Evolutionary conservation across 2,329 filamentous ascomycete genomes (phyloP), one percentile per base, ranked within the genome.

Genomic region (Cercospora sp.): DNA sequence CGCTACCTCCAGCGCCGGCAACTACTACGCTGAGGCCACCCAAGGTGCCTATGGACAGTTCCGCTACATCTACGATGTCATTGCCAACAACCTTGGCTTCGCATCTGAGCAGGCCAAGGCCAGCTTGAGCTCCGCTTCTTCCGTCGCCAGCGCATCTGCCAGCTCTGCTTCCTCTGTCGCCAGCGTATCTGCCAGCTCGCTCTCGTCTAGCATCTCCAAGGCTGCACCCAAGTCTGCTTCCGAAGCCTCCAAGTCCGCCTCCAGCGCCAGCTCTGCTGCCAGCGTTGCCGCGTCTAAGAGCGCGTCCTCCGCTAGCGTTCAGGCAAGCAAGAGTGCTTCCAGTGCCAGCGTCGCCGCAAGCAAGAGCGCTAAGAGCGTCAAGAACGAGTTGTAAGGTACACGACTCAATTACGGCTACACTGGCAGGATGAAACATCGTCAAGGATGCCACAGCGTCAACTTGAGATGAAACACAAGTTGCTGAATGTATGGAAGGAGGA

Each of bases 11-110:
- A 81, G 78, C 67, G 92, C 90, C 60, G 89, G 89, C 67, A 94
- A 95, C 77, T 82, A 92, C 76, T 94, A 87, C 75, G 89, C 91
- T 65, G 87, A 89, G 78, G 92, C 92, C 8, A 94, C 92, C 4
- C 87, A 93, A 66, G 85, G 88, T 74, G 89, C 73, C 18, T 79
- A 78, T 72, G 71, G 71, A 63, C 63, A 69, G 26, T 73, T 75
- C 71, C 75, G 76, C 64, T 70, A 76, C 69, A 79, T 77, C 75
- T 79, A 79, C 77, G 78, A 83, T 73, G 81, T 79, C 76, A 73
- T 81, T 72, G 79, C 81, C 78, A 79, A 80, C 69, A 78, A 83
- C 74, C 67, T 84, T 66, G 83, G 82, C 66, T 74, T 85, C 45
- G 81, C 80, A 65, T 80, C 80, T 55, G 79, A 78, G 40, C 72